Conservation (phyloP, 306 rosid species). For the Vicia faba region DNA sequence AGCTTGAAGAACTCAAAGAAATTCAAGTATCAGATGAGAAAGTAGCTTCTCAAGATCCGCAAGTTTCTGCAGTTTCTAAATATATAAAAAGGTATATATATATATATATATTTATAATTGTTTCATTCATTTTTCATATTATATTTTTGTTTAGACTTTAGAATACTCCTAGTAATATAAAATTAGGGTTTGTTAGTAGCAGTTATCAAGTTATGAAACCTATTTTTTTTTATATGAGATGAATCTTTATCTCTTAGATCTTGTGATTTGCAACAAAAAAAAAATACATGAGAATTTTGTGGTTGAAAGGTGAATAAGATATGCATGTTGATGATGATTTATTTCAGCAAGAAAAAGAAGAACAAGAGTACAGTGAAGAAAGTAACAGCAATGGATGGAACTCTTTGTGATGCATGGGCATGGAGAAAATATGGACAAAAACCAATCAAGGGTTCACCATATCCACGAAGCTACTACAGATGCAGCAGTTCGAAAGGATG, state of each 20-base stretch:
- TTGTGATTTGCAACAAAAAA: too few relatives aligned
- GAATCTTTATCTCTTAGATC: background rate
- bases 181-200: too few relatives aligned
- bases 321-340: background rate
- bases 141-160: too few relatives aligned
- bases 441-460: constrained; percentile 92
- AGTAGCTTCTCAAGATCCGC: constrained; percentile 35
- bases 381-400: constrained; percentile 52
- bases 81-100: constrained; percentile 51
- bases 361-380: constrained; percentile 64
- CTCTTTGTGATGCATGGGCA: constrained; percentile 68
- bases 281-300: too few relatives aligned
- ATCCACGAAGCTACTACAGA: constrained; percentile 87
- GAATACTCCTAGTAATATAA: too few relatives aligned
- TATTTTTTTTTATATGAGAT: background rate
- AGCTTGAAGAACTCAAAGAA: constrained; percentile 33
- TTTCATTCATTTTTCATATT: too few relatives aligned
- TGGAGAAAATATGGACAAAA: constrained; percentile 98
- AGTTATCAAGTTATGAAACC: background rate
- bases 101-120: too few relatives aligned
- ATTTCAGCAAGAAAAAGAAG: constrained; percentile 62
- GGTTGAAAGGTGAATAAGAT: background rate
- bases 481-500: constrained; percentile 94
- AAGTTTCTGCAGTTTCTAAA: constrained; percentile 35
- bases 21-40: constrained; percentile 30